These are phyloP conservation scores for Botryosphaeria dothidea DNA, from an alignment of 2,329 filamentous ascomycete genomes.

Conservation along the genomic window DNA sequence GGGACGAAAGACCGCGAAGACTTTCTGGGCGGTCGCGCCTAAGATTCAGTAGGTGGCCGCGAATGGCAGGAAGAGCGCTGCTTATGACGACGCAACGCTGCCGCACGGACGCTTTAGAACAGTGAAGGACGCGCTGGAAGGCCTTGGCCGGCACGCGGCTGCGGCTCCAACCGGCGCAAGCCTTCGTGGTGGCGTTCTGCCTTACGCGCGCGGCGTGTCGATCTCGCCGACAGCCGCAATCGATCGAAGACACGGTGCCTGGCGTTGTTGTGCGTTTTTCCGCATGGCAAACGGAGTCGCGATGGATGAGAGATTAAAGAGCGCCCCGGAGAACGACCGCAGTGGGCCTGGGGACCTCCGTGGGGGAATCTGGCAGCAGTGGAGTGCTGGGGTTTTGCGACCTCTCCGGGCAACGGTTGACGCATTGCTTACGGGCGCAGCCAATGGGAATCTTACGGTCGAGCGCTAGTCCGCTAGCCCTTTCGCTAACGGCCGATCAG, in stretches of 20 bases:
- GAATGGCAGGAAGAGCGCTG: constrained; percentile 3
- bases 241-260: not conserved
- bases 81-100: not conserved
- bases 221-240: constrained; percentile 2
- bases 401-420: constrained; percentile 7
- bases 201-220: not conserved
- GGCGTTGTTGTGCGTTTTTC: not conserved
- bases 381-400: constrained; percentile 1
- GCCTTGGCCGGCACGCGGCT: constrained; percentile 8
- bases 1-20: constrained; percentile 4
- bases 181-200: not conserved
- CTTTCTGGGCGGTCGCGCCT: not conserved
- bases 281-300: not conserved
- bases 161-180: constrained; percentile 3
- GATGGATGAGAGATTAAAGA: not conserved
- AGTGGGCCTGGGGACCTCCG: constrained; percentile 14
- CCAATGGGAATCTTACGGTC: constrained; percentile 2
- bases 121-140: not conserved
- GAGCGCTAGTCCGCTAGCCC: not conserved
- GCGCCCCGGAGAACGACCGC: constrained; percentile 3
- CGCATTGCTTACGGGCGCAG: not conserved
- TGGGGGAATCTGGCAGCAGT: constrained; percentile 13
- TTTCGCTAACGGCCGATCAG: constrained; percentile 1
- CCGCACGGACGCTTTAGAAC: not conserved
- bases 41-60: not conserved